These are phyloP conservation scores for Eimeria brunetti DNA, from an alignment of 169 alveolate genomes.

Conservation along the genomic window DNA sequence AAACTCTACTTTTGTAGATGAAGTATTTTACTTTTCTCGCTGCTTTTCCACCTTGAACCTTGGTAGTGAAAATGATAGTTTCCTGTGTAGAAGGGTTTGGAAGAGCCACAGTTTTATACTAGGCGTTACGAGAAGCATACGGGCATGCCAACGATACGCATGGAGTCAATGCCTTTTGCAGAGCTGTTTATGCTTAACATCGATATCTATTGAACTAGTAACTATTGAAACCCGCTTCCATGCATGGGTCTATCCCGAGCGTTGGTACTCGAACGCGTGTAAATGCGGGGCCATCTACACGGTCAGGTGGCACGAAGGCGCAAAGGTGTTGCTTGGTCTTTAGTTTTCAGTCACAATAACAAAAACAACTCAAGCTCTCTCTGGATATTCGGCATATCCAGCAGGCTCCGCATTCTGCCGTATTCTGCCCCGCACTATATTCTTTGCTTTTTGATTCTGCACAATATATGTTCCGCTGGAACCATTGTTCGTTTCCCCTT, in stretches of 20 bases:
- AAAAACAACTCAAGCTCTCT: no score
- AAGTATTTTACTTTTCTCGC: no score
- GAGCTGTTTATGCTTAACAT: not conserved
- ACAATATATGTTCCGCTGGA: not conserved
- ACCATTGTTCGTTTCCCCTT: not conserved
- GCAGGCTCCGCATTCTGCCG: not conserved
- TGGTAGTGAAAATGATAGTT: no score
- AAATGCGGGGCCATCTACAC: not conserved
- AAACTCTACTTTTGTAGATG: no score
- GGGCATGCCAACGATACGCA: not conserved
- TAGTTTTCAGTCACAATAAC: not conserved
- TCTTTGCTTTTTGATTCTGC: not conserved
- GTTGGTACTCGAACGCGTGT: not conserved
- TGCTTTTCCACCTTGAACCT: no score
- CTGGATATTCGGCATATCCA: not conserved
- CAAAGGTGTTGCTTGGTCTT: not conserved
- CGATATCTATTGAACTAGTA: not conserved
- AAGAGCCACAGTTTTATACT: no score
- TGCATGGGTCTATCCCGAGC: not conserved
- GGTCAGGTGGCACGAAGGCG: not conserved
- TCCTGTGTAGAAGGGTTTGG: not conserved
- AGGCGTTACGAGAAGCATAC: not conserved
- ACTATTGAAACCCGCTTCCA: not conserved
- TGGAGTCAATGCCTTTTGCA: not conserved
- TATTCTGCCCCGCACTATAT: not conserved